Conservation (phyloP, 495 filamentous ascomycete species). For the Neurospora hispaniola region DNA sequence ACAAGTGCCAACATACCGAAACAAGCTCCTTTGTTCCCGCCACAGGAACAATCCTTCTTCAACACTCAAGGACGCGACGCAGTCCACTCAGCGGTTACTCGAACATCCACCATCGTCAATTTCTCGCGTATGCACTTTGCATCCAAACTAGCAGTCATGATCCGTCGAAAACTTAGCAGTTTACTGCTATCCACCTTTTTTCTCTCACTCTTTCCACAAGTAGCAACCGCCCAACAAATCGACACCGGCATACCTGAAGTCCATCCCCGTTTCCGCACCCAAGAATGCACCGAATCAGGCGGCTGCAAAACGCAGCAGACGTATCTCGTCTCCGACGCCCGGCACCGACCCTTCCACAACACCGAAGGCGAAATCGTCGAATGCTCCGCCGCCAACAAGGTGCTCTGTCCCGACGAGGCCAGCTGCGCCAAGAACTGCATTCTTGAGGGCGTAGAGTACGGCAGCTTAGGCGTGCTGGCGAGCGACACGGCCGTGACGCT, state of each 20-base stretch:
- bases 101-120: neutral
- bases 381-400: slow-evolving; percentile 32
- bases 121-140: neutral
- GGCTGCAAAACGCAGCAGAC: slow-evolving; percentile 37
- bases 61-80: neutral
- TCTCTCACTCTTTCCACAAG: slow-evolving; percentile 1
- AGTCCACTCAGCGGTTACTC: neutral
- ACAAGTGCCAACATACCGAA: neutral
- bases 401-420: slow-evolving; percentile 38
- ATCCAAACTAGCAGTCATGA: neutral
- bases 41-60: neutral
- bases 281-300: slow-evolving; percentile 35
- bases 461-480: slow-evolving; percentile 33
- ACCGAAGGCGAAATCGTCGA: slow-evolving; percentile 23
- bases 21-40: neutral
- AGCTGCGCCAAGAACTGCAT: slow-evolving; percentile 42
- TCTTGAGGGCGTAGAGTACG: slow-evolving; percentile 37
- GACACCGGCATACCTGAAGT: slow-evolving; percentile 32
- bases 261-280: slow-evolving; percentile 31
- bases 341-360: slow-evolving; percentile 38
- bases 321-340: slow-evolving; percentile 39
- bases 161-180: neutral
- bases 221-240: slow-evolving; percentile 13
- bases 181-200: slow-evolving; percentile 4
- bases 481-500: slow-evolving; percentile 30